Percentiles rank a stretch among this genome's conserved stretches.
Conservation (phyloP, 2,329 filamentous ascomycete species). For the Daldinia sp. region DNA sequence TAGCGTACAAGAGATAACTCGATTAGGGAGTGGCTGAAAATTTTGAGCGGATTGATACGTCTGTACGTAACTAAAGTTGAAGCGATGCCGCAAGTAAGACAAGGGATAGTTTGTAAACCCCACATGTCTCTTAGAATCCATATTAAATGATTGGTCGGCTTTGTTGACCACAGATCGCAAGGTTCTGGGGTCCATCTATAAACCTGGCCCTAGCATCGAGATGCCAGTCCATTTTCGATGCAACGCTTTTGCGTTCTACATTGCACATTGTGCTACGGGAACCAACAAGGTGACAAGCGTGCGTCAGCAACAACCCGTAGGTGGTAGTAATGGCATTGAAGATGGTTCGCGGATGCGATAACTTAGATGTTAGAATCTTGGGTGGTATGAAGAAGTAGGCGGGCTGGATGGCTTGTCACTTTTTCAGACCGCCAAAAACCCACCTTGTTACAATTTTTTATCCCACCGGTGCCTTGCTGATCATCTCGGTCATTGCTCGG, state of each 20-base stretch:
- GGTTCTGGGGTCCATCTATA: conserved; percentile 25
- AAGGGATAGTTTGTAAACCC: conserved; percentile 17
- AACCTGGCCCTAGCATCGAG: conserved; percentile 18
- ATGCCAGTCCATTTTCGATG: conserved; percentile 30
- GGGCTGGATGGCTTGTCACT: conserved; percentile 9
- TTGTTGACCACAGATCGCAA: conserved; percentile 28
- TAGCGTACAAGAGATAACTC: conserved; percentile 23
- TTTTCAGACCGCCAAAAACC: conserved; percentile 30
- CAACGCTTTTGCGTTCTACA: conserved; percentile 14
- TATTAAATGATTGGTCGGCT: conserved; percentile 35
- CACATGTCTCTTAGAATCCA: conserved; percentile 22
- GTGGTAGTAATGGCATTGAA: neutral
- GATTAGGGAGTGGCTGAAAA: conserved; percentile 33
- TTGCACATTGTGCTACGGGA: conserved; percentile 6
- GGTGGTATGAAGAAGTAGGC: neutral
- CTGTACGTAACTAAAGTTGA: conserved; percentile 5
- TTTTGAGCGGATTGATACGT: conserved; percentile 29
- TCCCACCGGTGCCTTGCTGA: conserved; percentile 19
- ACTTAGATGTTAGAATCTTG: conserved; percentile 12
- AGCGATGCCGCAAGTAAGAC: conserved; percentile 35
- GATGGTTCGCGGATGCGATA: conserved; percentile 2
- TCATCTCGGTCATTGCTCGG: conserved; percentile 32
- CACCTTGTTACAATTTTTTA: conserved; percentile 6
- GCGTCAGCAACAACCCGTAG: conserved; percentile 5
- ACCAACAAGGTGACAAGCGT: conserved; percentile 25